These are phyloP conservation scores for Xylaria sp. DNA, from an alignment of 2,329 filamentous ascomycete genomes.

Conservation along the genomic window DNA sequence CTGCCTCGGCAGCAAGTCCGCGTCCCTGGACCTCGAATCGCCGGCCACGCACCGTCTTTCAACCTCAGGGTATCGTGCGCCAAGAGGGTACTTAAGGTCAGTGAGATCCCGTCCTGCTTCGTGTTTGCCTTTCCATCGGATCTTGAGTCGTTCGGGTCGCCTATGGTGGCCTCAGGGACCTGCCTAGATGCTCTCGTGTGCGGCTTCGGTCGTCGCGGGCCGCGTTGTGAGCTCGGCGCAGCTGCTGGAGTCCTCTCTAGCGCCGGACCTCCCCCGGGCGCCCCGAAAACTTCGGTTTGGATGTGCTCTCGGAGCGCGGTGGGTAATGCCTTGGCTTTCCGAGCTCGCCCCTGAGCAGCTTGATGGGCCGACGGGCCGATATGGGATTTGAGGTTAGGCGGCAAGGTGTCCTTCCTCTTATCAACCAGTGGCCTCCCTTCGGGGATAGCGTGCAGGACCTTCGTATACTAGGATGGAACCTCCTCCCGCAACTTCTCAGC, in stretches of 20 bases:
- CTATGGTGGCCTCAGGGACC: constrained; percentile 11
- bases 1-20: constrained; percentile 10
- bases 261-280: constrained; percentile 25
- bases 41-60: constrained; percentile 17
- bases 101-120: constrained; percentile 30
- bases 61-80: constrained; percentile 24
- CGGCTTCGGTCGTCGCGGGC: constrained; percentile 15
- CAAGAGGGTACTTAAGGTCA: constrained; percentile 29
- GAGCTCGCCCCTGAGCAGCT: background rate
- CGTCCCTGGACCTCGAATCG: constrained; percentile 31
- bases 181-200: constrained; percentile 24
- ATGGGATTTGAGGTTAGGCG: constrained; percentile 21
- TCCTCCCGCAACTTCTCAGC: constrained; percentile 28
- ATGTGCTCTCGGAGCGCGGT: constrained; percentile 30
- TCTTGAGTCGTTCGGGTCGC: constrained; percentile 8
- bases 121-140: constrained; percentile 30
- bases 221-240: constrained; percentile 21
- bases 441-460: constrained; percentile 25
- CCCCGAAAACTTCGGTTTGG: constrained; percentile 23
- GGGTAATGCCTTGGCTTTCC: constrained; percentile 20
- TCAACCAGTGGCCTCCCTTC: constrained; percentile 31
- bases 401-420: constrained; percentile 27
- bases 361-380: constrained; percentile 21
- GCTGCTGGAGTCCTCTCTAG: background rate
- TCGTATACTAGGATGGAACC: constrained; percentile 26